phyloP scores from a whole-genome alignment of 768 basidiomycete species.

The Boletus sp. region DNA sequence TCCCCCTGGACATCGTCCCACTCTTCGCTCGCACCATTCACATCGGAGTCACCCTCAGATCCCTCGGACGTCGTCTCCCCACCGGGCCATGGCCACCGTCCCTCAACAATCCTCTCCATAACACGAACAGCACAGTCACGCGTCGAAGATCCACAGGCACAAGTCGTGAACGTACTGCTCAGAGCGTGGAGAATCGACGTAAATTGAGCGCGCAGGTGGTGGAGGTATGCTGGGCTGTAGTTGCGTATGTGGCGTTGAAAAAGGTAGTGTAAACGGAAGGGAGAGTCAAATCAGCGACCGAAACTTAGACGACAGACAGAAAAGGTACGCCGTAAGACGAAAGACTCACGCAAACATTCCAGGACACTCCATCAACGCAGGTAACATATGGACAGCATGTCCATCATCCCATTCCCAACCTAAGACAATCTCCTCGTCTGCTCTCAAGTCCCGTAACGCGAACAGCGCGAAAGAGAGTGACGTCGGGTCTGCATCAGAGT shows the following conservation, averaged over 20 bases:
- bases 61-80: constrained; percentile 25
- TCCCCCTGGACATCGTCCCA: constrained; percentile 15
- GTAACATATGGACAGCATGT: constrained; percentile 75
- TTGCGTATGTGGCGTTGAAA: background rate
- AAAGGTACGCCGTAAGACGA: background rate
- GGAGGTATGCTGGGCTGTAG: constrained; percentile 44
- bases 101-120: constrained; percentile 64
- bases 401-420: constrained; percentile 98
- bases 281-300: constrained; percentile 9
- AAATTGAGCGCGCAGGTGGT: constrained; percentile 61
- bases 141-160: constrained; percentile 64
- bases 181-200: constrained; percentile 68
- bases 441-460: constrained; percentile 68
- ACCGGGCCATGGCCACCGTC: constrained; percentile 29
- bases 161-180: constrained; percentile 67
- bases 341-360: constrained; percentile 54
- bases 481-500: constrained; percentile 29
- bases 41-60: constrained; percentile 21
- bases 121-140: constrained; percentile 59
- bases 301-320: background rate
- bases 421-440: constrained; percentile 81
- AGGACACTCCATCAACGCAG: constrained; percentile 59
- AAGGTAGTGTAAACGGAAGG: background rate
- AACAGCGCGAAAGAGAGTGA: constrained; percentile 75
- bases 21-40: constrained; percentile 11